Base-by-base conservation (phyloP, 495 filamentous ascomycete species). In the Xylaria intraflava region DNA sequence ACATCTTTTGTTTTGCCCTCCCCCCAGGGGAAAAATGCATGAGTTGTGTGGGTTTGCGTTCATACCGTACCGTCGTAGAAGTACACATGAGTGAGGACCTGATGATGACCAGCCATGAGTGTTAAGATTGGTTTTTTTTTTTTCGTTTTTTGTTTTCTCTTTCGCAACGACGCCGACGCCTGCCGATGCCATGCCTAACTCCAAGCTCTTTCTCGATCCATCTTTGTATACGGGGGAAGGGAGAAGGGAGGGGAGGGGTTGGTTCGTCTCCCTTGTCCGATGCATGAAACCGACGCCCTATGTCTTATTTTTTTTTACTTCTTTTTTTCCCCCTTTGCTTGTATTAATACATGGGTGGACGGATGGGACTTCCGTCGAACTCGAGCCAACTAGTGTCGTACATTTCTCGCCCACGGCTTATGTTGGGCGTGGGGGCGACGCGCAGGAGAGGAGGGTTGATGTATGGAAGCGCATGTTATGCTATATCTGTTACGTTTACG, bases 141-240 rank as follows among this genome's bases (percentile, higher is more conserved):
- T 20, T 27, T 45, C 22, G 4, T 29, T 9, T 29, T 29, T 9
- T 29, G 4, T 29, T 33, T 12, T 12, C 31, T 12, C 7, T 12
- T 17, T 38, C 35, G 5, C 12, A 3, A 38, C 31, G 2, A 35
- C 10, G 22, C 49, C 49, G 9, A 31, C 55, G 49, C 36, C 52
- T 39, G 49, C 51, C 45, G 53, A 61, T 55, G 46, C 51, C 51
- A 46, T 56, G 55, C 57, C 55, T 57, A 38, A 39, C 33, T 33
- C 26, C 9, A 3, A 17, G 33, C 24, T 46, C 33, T 55, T 48
- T 33, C 41, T 46, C 12, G 10, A 35, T 43, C 16, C 11, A n/a
- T n/a, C n/a, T n/a, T n/a, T n/a, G n/a, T n/a, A n/a, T n/a, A 14
- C 31, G 2, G 6, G 12, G 12, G 14, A 35, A 35, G 31, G 7